phyloP scores from a whole-genome alignment of 2,329 filamentous ascomycete species.

The Cladosporium sp. region DNA sequence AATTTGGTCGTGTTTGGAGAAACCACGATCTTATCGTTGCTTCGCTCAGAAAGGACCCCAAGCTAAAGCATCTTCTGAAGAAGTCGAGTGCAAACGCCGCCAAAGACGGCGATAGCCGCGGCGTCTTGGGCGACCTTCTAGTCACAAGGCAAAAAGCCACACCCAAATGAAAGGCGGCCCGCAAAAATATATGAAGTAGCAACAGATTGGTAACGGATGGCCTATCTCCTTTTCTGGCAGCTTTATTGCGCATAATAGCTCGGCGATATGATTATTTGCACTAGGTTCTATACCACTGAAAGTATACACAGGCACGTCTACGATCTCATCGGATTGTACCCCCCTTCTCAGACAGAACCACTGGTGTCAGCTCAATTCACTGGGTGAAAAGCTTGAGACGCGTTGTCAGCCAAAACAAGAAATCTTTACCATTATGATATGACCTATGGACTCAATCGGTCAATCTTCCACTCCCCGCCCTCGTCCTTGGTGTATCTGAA shows the following conservation, averaged over 20 bases:
- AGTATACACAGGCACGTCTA: no score
- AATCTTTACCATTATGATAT: background rate
- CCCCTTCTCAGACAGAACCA: no score
- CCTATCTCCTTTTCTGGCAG: no score
- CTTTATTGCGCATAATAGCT: no score
- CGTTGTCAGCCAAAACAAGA: background rate
- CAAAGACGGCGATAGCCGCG: no score
- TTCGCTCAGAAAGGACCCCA: background rate
- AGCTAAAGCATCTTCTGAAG: background rate
- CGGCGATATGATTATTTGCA: no score
- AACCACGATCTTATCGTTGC: background rate
- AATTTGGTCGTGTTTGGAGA: no score
- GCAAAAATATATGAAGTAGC: background rate
- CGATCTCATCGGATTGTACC: no score
- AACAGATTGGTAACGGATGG: background rate
- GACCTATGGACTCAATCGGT: conserved; percentile 74
- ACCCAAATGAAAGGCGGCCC: background rate
- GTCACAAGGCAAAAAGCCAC: background rate
- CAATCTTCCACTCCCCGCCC: conserved; percentile 50
- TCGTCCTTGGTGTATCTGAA: conserved; percentile 74
- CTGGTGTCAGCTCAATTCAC: background rate
- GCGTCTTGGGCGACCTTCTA: background rate
- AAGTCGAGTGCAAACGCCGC: no score
- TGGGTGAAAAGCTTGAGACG: background rate
- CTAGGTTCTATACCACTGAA: no score